Base-by-base conservation (phyloP, 495 filamentous ascomycete species). In the Xylaria bambusicola region DNA sequence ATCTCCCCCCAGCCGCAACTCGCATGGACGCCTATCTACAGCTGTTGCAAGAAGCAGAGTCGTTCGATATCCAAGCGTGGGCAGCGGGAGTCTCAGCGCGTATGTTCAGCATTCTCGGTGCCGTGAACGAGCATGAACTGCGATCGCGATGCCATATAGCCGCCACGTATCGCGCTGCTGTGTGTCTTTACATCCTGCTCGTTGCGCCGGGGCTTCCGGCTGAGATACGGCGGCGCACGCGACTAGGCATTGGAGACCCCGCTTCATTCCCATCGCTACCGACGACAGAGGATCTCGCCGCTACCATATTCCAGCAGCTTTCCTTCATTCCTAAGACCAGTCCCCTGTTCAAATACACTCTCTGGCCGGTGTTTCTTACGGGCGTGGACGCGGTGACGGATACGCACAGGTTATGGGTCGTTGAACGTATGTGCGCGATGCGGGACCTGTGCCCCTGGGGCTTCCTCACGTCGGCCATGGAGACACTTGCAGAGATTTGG, bases 281-380 rank as follows among this genome's bases (percentile, higher is more conserved):
- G 0, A 62, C 63, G 0, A 77, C 60, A 57, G 72, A 76, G 13
- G 71, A 71, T 6, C 63, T 81, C 10, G 67, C 78, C 4, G 61
- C 58, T 0, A 78, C 83, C 21, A 71, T 84, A 3, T 58, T 82
- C 0, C 56, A 67, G 0, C 61, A 80, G 44, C 70, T 85, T 21
- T 68, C 73, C 10, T 67, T 62, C 17, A 64, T 87, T 29, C 72
- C 75, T n/a, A 65, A 75, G 17, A 69, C 82, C 4, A 70, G 75
- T 3, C 63, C 73, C 0, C 60, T 81, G 15, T 78, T 84, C 64
- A 87, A 86, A 51, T 84, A 77, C 17, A 77, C 80, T 0, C 72
- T 82, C 0, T 86, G 82, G 83, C 81, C 84, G 0, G 80, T 83
- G 1, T 84, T 84, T 44, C 70, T 86, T 36, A 80, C 79, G 0